phyloP scores from a whole-genome alignment of 2,329 filamentous ascomycete genomes.

The Ophiostoma piceae region DNA sequence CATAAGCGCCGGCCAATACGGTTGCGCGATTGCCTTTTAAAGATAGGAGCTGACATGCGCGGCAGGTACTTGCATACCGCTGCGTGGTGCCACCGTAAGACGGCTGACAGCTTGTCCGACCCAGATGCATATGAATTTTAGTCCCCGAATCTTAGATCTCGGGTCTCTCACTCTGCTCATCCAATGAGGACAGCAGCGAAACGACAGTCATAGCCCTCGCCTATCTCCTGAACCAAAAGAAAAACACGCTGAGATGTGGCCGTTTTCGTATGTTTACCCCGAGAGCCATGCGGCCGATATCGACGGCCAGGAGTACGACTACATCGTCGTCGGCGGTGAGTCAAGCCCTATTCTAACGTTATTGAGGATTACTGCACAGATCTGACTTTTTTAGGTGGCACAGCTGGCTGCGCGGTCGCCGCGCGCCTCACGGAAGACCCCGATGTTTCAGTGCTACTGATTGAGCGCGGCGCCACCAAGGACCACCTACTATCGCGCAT shows the following conservation, averaged over 20 bases:
- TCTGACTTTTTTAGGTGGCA: conserved; percentile 36
- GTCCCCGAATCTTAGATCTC: background rate
- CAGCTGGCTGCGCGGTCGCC: conserved; percentile 44
- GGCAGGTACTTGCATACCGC: background rate
- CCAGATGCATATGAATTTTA: background rate
- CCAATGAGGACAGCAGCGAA: background rate
- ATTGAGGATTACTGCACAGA: background rate
- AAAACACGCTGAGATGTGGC: conserved; percentile 27
- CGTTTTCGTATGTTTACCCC: conserved; percentile 30
- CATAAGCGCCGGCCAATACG: background rate
- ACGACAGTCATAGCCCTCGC: background rate
- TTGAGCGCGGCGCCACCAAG: conserved; percentile 35
- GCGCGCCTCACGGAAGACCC: conserved; percentile 40
- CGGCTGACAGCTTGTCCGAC: background rate
- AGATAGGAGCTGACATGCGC: background rate
- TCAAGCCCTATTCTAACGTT: background rate
- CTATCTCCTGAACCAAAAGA: background rate
- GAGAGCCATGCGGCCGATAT: conserved; percentile 28
- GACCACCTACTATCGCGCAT: conserved; percentile 33
- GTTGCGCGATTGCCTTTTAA: background rate
- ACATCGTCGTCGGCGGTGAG: conserved; percentile 41
- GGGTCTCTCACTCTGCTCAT: background rate
- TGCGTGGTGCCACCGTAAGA: background rate
- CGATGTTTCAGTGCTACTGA: conserved; percentile 36
- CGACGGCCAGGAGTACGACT: conserved; percentile 38